Evolutionary conservation across 768 basidiomycete species (phyloP).

Genomic region (Mycena rebaudengoi): DNA sequence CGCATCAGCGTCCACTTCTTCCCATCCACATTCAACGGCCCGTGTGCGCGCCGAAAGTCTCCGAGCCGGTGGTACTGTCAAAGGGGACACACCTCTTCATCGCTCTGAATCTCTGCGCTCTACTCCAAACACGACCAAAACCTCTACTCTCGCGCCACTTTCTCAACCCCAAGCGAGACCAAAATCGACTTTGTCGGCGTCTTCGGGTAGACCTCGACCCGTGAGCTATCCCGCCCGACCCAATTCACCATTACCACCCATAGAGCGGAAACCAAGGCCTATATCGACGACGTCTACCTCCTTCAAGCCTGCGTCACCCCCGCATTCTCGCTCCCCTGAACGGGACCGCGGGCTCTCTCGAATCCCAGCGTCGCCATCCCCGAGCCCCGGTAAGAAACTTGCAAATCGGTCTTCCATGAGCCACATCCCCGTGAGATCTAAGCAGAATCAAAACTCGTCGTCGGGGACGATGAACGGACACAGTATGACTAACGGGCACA

Average conservation of each 20-base stretch:
- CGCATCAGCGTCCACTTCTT: constrained; percentile 21
- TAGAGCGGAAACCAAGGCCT: constrained; percentile 3
- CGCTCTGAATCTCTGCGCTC: constrained; percentile 6
- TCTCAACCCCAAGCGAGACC: constrained; percentile 3
- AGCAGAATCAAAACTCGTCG: constrained; percentile 33
- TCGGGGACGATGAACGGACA: constrained; percentile 14
- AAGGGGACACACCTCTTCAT: constrained; percentile 30
- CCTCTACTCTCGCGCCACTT: background rate
- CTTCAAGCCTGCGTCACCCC: background rate
- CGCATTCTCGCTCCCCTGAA: constrained; percentile 20
- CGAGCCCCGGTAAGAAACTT: constrained; percentile 34
- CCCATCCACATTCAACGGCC: constrained; percentile 18
- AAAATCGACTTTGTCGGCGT: too few relatives aligned
- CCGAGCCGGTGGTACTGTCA: constrained; percentile 18
- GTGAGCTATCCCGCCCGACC: constrained; percentile 31
- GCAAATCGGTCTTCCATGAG: constrained; percentile 42
- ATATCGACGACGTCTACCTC: background rate
- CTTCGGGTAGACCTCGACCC: constrained; percentile 20
- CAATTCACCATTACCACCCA: constrained; percentile 22
- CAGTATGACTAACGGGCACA: constrained; percentile 13
- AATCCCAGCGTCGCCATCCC: constrained; percentile 36
- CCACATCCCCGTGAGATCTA: constrained; percentile 54
- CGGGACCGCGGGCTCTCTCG: constrained; percentile 26
- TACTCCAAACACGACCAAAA: constrained; percentile 13
- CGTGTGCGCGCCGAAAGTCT: constrained; percentile 34